Base-by-base conservation (phyloP, 345 rosid genomes). In the rapeseed (Brassica napus) region DNA sequence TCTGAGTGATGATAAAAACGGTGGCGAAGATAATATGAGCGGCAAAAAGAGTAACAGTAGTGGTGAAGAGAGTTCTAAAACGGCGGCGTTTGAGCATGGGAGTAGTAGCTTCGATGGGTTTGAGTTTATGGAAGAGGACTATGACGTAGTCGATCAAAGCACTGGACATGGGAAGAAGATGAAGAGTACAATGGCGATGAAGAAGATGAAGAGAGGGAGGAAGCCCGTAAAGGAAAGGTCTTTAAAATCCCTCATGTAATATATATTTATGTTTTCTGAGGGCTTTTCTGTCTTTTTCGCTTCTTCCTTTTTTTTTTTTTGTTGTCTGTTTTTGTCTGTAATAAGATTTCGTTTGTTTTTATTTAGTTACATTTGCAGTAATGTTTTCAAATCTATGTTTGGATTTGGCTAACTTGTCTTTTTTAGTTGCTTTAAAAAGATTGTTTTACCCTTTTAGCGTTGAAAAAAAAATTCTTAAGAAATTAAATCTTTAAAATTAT, bases 181-280 rank as follows among this genome's bases (percentile, higher is more conserved):
- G 28, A 71, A 5, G 79, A 69, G 59, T 54, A 54, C 18, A 49
- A 49, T 39, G 79, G 47, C 21, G 61, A 34, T 16, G 84, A 85
- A 67, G 74, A 76, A 23, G 84, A 83, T 32, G 74, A 72, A 94
- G 85, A 81, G 89, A 83, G 89, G 28, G 84, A 68, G 97, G 74
- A 94, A 92, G 71, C 97, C 97, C 1, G 88, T 90, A 11, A 92
- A 94, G 81, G 93, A 93, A 63, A 89, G 97, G 76, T 92, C 98
- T 61, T 86, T 94, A 79, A 94, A 90, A 77, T 94, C 98, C n/a
- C 90, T 94, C 6, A 92, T 92, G 97, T 90, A 84, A 87, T 15
- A 60, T 32, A 14, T 24, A 14, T 63, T 26, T 28, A 0, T 67
- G 32, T 62, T 73, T 12, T 73, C 0, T 39, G 3, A 61, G 83